Evolutionary conservation across 2,329 filamentous ascomycete species (phyloP), one percentile per base, ranked within the genome.

Genomic region (Beauveria rudraprayagi): DNA sequence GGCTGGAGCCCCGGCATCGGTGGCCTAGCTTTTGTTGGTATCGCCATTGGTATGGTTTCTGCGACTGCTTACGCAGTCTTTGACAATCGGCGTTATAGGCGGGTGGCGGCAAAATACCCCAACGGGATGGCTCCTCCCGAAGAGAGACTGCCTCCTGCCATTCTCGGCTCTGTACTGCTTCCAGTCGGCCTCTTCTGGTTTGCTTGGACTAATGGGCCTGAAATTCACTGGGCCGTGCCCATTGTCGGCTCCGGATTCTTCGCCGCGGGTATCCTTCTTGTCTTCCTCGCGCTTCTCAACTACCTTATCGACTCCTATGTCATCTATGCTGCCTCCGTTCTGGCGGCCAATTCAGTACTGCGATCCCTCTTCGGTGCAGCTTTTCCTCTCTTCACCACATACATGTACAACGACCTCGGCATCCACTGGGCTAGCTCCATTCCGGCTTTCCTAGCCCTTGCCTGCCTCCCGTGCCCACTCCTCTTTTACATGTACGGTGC

Each of bases 371-470:
- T 91, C 63, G 89, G 87, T 62, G 84, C 86, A 1, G 84, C 81
- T 0, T 91, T 92, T 74, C 89, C 88, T 0, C 78, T 92, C 0
- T 91, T 91, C 72, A 89, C 88, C 0, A 79, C 77, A 0, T 71
- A 77, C 64, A 83, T 85, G 80, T 85, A 83, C 69, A 41, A 76
- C 3, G 75, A 78, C 60, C 77, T 88, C 2, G 88, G 89, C 53
- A 86, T 89, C 61, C 88, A 92, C 75, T 92, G 89, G 90, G 90
- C 88, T 1, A 85, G 81, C 40, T 85, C 83, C 0, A 76, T 93
- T 16, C 89, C 89, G 0, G 90, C 85, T 0, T 92, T 93, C 75
- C 77, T 93, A 3, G 83, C 88, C 0, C 71, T 92, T 3, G 81
- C 80, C 11, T 92, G 89, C 72, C 77, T 91, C 19, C 88, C 90